A percentile compares a stretch with the other conserved stretches of the same genome.
These are phyloP conservation scores for Bonnemaisonia californica DNA, from an alignment of 31 red algal genomes.

Conservation along the genomic window DNA sequence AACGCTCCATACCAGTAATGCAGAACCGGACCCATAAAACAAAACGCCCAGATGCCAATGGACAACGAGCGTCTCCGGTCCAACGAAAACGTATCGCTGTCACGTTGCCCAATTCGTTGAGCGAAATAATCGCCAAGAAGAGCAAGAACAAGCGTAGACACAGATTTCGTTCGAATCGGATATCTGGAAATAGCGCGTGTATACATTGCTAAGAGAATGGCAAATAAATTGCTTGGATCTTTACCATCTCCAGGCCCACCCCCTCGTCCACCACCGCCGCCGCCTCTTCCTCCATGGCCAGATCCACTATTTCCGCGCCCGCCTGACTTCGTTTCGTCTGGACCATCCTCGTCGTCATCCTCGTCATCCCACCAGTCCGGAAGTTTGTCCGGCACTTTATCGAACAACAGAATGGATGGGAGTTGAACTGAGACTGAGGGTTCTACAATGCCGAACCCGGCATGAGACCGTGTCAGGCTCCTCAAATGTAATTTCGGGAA, in stretches of 20 bases:
- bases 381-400: slow-evolving; percentile 42
- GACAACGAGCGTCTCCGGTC: slow-evolving; percentile 40
- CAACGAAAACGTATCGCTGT: slow-evolving; percentile 3
- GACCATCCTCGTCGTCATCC: slow-evolving; percentile 41
- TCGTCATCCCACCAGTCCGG: slow-evolving; percentile 72
- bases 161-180: slow-evolving; percentile 53
- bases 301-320: slow-evolving; percentile 17
- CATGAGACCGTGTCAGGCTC: too few relatives aligned
- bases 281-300: slow-evolving; percentile 29
- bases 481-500: too few relatives aligned
- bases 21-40: slow-evolving; percentile 55
- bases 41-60: slow-evolving; percentile 51
- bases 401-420: slow-evolving; percentile 13
- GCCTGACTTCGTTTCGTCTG: background rate
- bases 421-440: background rate
- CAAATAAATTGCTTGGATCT: slow-evolving; percentile 29
- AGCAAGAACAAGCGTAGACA: slow-evolving; percentile 45
- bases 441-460: too few relatives aligned
- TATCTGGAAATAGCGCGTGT: slow-evolving; percentile 21
- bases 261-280: slow-evolving; percentile 33
- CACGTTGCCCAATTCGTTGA: slow-evolving; percentile 39
- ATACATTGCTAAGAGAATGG: slow-evolving; percentile 49
- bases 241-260: slow-evolving; percentile 23
- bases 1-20: slow-evolving; percentile 67
- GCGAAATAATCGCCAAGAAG: slow-evolving; percentile 57